Evolutionary conservation across 2,329 filamentous ascomycete species (phyloP).

Genomic region (Xenoacremonium recifei): DNA sequence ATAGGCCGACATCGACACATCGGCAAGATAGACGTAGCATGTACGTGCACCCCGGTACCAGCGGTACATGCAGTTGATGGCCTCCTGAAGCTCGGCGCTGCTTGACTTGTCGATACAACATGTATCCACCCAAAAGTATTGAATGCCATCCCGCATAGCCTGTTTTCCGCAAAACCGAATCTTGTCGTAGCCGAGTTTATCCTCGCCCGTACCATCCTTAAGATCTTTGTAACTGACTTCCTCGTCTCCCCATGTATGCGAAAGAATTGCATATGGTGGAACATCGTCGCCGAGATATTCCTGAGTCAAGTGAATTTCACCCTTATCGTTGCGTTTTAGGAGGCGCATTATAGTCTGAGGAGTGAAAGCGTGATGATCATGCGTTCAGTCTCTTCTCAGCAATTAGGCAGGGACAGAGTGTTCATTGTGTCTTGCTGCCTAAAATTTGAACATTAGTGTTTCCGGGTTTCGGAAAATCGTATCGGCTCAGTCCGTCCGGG

Average conservation of each 20-base stretch:
- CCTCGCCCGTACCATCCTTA: not conserved
- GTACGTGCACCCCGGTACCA: slow-evolving; percentile 21
- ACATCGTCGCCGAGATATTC: not conserved
- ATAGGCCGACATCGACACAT: too few species aligned
- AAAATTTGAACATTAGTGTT: too few species aligned
- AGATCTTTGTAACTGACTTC: slow-evolving; percentile 13
- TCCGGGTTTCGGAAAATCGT: too few species aligned
- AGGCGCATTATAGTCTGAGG: too few species aligned
- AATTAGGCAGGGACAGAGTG: too few species aligned
- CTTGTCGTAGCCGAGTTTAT: slow-evolving; percentile 11
- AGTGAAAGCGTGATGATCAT: too few species aligned
- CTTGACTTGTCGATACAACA: slow-evolving; percentile 8
- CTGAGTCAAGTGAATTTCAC: too few species aligned
- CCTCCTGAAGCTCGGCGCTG: slow-evolving; percentile 23
- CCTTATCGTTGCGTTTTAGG: too few species aligned
- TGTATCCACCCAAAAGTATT: slow-evolving; percentile 6
- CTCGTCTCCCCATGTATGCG: slow-evolving; percentile 11
- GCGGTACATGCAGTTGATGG: slow-evolving; percentile 25
- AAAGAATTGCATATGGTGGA: slow-evolving; percentile 11
- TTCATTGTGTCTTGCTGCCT: too few species aligned
- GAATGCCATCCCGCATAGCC: not conserved
- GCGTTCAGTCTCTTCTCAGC: too few species aligned
- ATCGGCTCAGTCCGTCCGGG: too few species aligned
- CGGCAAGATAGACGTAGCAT: slow-evolving; percentile 20
- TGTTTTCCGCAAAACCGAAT: slow-evolving; percentile 10